Base-by-base conservation (phyloP, 1,284 basidiomycete genomes). In the Boletellus deceptivus region DNA sequence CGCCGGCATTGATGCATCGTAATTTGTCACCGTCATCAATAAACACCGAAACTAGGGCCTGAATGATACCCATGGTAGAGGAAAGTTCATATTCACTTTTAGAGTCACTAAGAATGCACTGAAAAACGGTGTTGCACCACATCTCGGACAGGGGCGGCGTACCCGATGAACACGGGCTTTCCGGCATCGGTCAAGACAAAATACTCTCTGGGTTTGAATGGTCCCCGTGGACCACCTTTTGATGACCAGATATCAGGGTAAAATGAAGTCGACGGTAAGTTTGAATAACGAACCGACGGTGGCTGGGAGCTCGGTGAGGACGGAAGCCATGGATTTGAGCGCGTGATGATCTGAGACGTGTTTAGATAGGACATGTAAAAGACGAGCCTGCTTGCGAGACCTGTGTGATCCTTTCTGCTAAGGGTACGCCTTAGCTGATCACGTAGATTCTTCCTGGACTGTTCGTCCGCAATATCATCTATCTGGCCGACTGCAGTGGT, bases 151-250 rank as follows among this genome's bases (percentile, higher is more conserved):
- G 27, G 17, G 14, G 24, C 6, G 33, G 48, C 55, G 41, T 63
- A 89, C 91, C 88, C 90, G 22, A 84, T 77, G 64, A 91, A 96
- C 14, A 97, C 93, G 13, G 93, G 93, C 69, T 98, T 98, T 31
- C 94, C 94, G 20, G 95, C 93, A 58, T 94, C 85, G 0, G 93
- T 97, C n/a, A 97, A 76, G 10, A 97, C 82, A 62, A 90, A 96
- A 68, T 96, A 98, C 61, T 90, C 82, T 47, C 93, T 77, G n/a
- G 80, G 81, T 46, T 76, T 73, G 64, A 81, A 86, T n/a, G 65
- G 54, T 17, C 58, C 58, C 2, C 49, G 53, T 3, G 48, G 48
- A 25, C 44, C 44, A 53, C 50, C 57, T 77, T 52, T 57, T 48
- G 25, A 53, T 54, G 35, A 37, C 6, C 20, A 39, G 38, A 49